Base-by-base conservation (phyloP, 176 grass and related monocot species). In the Cenchrus americanus region DNA sequence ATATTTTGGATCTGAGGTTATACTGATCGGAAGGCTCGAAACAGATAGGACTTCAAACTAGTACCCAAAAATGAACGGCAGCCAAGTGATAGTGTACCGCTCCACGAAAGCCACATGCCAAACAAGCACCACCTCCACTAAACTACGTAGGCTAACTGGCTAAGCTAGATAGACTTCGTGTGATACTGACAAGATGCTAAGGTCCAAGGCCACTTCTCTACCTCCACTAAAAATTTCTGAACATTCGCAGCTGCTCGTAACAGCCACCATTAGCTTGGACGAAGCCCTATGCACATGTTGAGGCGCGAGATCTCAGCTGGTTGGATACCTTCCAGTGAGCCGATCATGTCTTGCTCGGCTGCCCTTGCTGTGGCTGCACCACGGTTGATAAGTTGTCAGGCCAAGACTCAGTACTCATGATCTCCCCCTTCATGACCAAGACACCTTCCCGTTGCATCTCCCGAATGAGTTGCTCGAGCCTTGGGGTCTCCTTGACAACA, bases 401-500 rank as follows among this genome's bases (percentile, higher is more conserved):
- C 27, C 71, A 51, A 42, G 7, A 14, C 21, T 53, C 5, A 32
- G 23, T n/a, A 10, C 42, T 44, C 49, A 27, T 27, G 57, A 64
- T 71, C 34, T 83, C 65, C 19, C 86, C 81, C 12, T 18, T 34
- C 75, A 79, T 59, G 17, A 88, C 21, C 48, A 88, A 26, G 5
- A 19, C 81, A 3, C 81, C 81, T 50, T 83, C 75, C 0, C 34
- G 75, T 14, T 72, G 19, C 41, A 88, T 66, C 81, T 84, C 74
- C 18, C 15, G 75, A 63, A 88, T 48, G 1, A 88, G 68, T 11
- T 73, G 23, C 40, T 84, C 75, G 0, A 79, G 10, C 41, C 59
- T 65, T 0, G 66, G 81, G 32, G 75, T 88, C 47, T 24, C 48
- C 14, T 52, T 40, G 62, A 79, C 67, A 2, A 84, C 49, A 58